Evolutionary conservation across 805 yeast genomes (phyloP).

Genomic region (Schizosaccharomyces osmophilus): DNA sequence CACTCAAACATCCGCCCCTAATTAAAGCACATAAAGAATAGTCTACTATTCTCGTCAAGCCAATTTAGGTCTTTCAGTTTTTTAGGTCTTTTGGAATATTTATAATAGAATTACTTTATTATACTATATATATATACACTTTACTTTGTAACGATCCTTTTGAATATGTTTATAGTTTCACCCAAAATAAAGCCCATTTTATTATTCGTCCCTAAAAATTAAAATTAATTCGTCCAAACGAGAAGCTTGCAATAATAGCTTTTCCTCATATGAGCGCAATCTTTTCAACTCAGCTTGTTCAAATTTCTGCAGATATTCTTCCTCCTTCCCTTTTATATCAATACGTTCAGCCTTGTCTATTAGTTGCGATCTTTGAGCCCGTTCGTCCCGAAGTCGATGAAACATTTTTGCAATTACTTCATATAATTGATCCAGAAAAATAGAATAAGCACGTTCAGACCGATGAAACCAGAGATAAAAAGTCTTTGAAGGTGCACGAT

Average conservation of each 20-base stretch:
- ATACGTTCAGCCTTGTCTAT: neutral
- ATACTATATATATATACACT: no score
- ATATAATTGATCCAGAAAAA: conserved; percentile 17
- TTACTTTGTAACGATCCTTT: no score
- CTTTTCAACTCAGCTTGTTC: neutral
- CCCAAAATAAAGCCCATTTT: neutral
- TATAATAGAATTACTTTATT: no score
- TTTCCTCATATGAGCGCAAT: neutral
- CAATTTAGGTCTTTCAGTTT: no score
- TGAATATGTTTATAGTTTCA: no score
- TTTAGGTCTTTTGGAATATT: no score
- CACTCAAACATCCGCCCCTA: neutral
- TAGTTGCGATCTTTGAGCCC: neutral
- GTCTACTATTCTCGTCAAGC: no score
- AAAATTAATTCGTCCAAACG: neutral
- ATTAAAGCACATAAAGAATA: no score
- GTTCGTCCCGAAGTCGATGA: neutral
- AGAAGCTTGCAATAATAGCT: neutral
- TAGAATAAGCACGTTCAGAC: conserved; percentile 24
- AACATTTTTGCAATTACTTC: neutral
- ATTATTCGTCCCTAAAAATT: neutral
- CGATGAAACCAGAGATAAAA: conserved; percentile 58
- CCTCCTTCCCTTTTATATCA: neutral
- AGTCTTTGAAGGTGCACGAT: conserved; percentile 75
- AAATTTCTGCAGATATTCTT: neutral